phyloP scores from a whole-genome alignment of 2,329 filamentous ascomycete species.

The Aspergillus neotritici region DNA sequence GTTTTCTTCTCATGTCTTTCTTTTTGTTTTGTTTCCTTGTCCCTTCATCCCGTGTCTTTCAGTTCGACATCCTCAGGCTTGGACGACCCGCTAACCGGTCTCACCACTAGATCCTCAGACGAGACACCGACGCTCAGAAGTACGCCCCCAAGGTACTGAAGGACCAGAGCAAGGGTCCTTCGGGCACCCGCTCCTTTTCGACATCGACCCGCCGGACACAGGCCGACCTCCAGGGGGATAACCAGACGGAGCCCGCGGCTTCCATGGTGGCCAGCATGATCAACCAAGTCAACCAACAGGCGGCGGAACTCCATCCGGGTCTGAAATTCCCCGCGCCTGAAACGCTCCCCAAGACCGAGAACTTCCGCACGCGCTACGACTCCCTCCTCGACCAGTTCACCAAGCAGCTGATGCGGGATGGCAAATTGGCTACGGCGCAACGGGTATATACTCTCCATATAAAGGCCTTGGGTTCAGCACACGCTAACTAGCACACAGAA shows the following conservation, averaged over 20 bases:
- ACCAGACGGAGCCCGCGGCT: conserved; percentile 25
- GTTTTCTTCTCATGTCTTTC: conserved; percentile 13
- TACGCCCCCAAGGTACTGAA: conserved; percentile 63
- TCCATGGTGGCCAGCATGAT: conserved; percentile 35
- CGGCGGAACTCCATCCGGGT: conserved; percentile 46
- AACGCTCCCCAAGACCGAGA: conserved; percentile 56
- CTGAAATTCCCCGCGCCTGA: conserved; percentile 72
- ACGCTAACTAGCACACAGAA: conserved; percentile 51
- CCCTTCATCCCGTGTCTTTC: not conserved
- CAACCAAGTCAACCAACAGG: conserved; percentile 27
- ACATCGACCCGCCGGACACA: conserved; percentile 45
- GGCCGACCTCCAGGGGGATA: conserved; percentile 19
- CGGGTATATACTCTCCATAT: conserved; percentile 50
- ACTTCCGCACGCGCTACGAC: conserved; percentile 79
- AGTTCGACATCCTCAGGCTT: too few species aligned
- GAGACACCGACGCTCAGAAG: conserved; percentile 56
- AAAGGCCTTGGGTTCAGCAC: not conserved
- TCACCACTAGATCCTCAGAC: conserved; percentile 53
- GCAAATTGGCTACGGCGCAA: conserved; percentile 86
- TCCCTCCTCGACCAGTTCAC: conserved; percentile 80
- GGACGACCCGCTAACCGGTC: too few species aligned
- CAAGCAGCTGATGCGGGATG: conserved; percentile 83
- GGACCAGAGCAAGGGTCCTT: conserved; percentile 48
- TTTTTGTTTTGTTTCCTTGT: not conserved
- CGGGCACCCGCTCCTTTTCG: conserved; percentile 52